A percentile compares a stretch with the other conserved stretches of the same genome.
phyloP scores from a whole-genome alignment of 257 asterid genomes.

The Handroanthus guayacan region DNA sequence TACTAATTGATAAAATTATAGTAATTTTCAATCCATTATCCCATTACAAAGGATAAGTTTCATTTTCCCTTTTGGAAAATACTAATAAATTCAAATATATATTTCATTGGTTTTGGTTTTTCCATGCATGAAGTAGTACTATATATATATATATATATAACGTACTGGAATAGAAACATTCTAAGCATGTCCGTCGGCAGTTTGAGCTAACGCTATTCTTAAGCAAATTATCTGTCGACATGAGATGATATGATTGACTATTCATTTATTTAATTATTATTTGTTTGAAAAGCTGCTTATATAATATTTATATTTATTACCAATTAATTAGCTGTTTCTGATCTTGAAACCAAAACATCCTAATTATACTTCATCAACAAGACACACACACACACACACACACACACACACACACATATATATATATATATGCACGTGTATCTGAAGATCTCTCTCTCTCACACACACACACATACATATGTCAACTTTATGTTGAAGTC shows the following conservation, averaged over 20 bases:
- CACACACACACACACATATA: no score
- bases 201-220: constrained; percentile 45
- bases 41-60: no score
- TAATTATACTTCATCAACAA: constrained; percentile 27
- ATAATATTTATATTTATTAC: not conserved
- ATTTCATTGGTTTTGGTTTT: not conserved
- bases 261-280: constrained; percentile 3
- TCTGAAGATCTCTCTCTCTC: no score
- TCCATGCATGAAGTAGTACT: constrained; percentile 35
- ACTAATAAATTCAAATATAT: not conserved
- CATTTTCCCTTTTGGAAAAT: not conserved
- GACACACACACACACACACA: not conserved
- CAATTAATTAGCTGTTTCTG: not conserved
- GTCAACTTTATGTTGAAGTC: constrained; percentile 15
- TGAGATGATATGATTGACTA: not conserved
- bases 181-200: constrained; percentile 35
- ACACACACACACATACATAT: no score
- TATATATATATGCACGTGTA: no score
- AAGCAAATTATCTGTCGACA: constrained; percentile 58
- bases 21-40: no score
- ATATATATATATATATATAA: not conserved
- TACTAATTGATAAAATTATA: no score
- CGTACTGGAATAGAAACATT: constrained; percentile 45
- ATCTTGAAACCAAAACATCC: constrained; percentile 15
- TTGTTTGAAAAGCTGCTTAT: constrained; percentile 12